Percentiles rank a stretch among this genome's conserved stretches.
Evolutionary conservation across 257 asterid species (phyloP).

Genomic region (Jaltomata sinuosa): DNA sequence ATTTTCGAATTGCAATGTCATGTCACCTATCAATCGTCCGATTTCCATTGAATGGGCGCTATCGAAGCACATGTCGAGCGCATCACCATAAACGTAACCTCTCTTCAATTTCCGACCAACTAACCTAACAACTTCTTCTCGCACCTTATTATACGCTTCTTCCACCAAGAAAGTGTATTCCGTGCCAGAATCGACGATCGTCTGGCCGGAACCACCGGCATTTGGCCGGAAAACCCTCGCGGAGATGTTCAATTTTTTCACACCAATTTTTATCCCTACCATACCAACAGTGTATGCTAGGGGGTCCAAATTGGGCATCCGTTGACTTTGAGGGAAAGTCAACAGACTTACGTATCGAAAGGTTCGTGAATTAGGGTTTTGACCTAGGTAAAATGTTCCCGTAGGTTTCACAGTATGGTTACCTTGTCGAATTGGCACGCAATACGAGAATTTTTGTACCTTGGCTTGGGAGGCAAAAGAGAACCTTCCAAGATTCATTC

Average conservation of each 20-base stretch:
- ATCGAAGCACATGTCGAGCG: constrained; percentile 77
- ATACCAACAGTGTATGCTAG: constrained; percentile 66
- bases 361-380: constrained; percentile 39
- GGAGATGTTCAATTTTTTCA: constrained; percentile 37
- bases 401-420: constrained; percentile 21
- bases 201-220: constrained; percentile 80
- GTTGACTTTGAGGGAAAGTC: constrained; percentile 53
- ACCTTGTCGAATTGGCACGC: constrained; percentile 44
- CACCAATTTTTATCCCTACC: constrained; percentile 46
- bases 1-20: constrained; percentile 46
- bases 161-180: constrained; percentile 72
- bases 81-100: constrained; percentile 50
- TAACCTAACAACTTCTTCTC: constrained; percentile 40
- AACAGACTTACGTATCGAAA: constrained; percentile 36
- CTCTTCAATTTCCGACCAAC: constrained; percentile 48
- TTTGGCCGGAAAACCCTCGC: constrained; percentile 51
- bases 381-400: constrained; percentile 64
- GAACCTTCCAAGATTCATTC: constrained; percentile 78
- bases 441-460: constrained; percentile 60
- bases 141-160: constrained; percentile 43
- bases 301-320: constrained; percentile 71
- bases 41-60: constrained; percentile 22
- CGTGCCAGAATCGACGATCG: constrained; percentile 84
- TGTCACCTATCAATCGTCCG: constrained; percentile 46
- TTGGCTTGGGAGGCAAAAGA: constrained; percentile 75